phyloP scores from a whole-genome alignment of 2,329 filamentous ascomycete genomes.

The Fusarium camptoceras region DNA sequence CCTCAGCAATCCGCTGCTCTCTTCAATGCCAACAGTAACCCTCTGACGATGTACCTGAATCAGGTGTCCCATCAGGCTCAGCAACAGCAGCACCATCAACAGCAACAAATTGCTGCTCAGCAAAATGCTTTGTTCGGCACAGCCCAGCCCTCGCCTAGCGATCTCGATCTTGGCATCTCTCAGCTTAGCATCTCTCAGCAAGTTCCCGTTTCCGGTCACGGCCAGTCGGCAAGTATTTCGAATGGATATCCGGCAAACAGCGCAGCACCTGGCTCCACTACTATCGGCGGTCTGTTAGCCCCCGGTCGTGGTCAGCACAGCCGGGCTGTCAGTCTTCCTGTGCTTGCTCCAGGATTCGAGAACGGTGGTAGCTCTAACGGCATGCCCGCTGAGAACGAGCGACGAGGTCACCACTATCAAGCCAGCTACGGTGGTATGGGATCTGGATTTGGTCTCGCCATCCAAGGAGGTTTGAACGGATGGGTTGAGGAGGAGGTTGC shows the following conservation, averaged over 20 bases:
- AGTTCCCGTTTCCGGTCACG: conserved; percentile 70
- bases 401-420: conserved; percentile 75
- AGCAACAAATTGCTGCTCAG: conserved; percentile 77
- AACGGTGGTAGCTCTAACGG: conserved; percentile 67
- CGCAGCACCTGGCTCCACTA: conserved; percentile 69
- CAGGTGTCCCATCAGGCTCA: conserved; percentile 81
- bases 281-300: conserved; percentile 81
- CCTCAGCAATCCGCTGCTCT: conserved; percentile 77
- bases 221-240: conserved; percentile 73
- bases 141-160: conserved; percentile 69
- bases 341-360: conserved; percentile 72
- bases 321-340: conserved; percentile 89
- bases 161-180: conserved; percentile 68
- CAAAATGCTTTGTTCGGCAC: conserved; percentile 86
- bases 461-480: conserved; percentile 72
- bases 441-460: conserved; percentile 69
- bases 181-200: conserved; percentile 71
- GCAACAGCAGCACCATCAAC: conserved; percentile 79
- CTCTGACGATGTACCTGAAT: conserved; percentile 91
- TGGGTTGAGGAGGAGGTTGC: conserved; percentile 76
- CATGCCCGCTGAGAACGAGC: conserved; percentile 63
- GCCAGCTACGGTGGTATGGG: conserved; percentile 71
- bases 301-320: conserved; percentile 76
- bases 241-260: conserved; percentile 70
- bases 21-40: conserved; percentile 87